These are phyloP conservation scores for Viola odorata DNA, from an alignment of 345 rosid genomes.

Conservation along the genomic window DNA sequence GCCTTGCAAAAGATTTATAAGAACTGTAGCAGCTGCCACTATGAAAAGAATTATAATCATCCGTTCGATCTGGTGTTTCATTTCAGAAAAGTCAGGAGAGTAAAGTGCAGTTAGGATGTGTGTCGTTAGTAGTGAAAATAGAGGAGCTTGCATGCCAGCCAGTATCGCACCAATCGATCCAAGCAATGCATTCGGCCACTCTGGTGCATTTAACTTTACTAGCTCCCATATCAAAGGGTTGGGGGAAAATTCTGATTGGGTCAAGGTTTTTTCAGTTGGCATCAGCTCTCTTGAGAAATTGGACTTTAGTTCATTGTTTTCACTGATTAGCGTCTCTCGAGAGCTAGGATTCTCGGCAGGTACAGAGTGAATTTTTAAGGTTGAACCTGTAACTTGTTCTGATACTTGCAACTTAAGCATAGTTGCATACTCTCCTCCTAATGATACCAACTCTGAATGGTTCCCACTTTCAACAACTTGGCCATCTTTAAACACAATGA, in stretches of 20 bases:
- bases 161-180: slow-evolving; percentile 76
- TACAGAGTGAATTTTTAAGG: slow-evolving; percentile 28
- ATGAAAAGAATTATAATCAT: slow-evolving; percentile 46
- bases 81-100: slow-evolving; percentile 32
- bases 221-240: slow-evolving; percentile 50
- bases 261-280: slow-evolving; percentile 18
- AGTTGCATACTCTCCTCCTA: slow-evolving; percentile 58
- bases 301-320: slow-evolving; percentile 9
- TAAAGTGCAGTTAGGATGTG: slow-evolving; percentile 63
- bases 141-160: slow-evolving; percentile 64
- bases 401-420: slow-evolving; percentile 52
- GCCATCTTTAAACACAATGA: slow-evolving; percentile 64
- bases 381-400: slow-evolving; percentile 25
- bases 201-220: slow-evolving; percentile 65
- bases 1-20: slow-evolving; percentile 63
- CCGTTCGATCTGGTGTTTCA: slow-evolving; percentile 42
- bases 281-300: slow-evolving; percentile 1
- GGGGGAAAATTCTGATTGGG: slow-evolving; percentile 7
- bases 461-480: slow-evolving; percentile 64
- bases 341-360: slow-evolving; percentile 39
- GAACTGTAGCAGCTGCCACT: slow-evolving; percentile 45
- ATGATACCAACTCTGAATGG: slow-evolving; percentile 54
- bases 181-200: slow-evolving; percentile 75
- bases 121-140: slow-evolving; percentile 66
- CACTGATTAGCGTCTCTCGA: slow-evolving; percentile 23